Base-by-base conservation (phyloP, 805 yeast genomes). In the Saccharomyces mikatae region DNA sequence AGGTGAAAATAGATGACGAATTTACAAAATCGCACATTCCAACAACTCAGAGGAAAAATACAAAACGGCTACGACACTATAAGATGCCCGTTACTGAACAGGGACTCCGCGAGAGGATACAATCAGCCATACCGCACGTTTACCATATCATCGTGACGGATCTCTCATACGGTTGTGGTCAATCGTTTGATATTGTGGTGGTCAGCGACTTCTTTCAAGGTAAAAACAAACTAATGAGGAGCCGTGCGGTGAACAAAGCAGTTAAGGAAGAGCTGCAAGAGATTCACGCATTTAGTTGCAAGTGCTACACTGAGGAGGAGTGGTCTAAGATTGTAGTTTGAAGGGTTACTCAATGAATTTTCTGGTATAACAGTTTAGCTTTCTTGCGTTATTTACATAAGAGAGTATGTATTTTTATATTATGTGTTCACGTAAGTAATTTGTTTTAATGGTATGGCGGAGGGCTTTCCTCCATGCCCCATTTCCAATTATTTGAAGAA, bases 211-310 rank as follows among this genome's bases (percentile, higher is more conserved):
- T 75, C 24, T 94, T 95, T 69, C 70, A 76, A 56, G 94, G 94
- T 26, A 89, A 89, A 72, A 89, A 89, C 72, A 87, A 87, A 68
- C 75, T 94, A 50, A 80, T 83, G 75, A 80, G 99, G 65, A 96
- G 92, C 63, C 76, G 98, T 60, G 64, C 90, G 60, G 96, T 95
- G 49, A 94, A 94, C 70, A 74, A 68, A 31, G 83, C 87, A 1
- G 76, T 94, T 58, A 84, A 85, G 62, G 89, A 86, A n/a, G 96
- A 91, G 68, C 88, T 94, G 31, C 84, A 87, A 0, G 71, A 76
- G 4, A 91, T 94, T 48, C 99, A 94, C 71, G 98, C 99, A 0
- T 94, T 95, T 69, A 89, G 97, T 0, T 97, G 94, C 65, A 90
- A 89, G 72, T 87, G 82, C 11, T 92, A 83, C 66, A 91, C 97